Evolutionary conservation across 2,329 filamentous ascomycete genomes (phyloP), one percentile per base, ranked within the genome.

Genomic region (Fusarium sp.): DNA sequence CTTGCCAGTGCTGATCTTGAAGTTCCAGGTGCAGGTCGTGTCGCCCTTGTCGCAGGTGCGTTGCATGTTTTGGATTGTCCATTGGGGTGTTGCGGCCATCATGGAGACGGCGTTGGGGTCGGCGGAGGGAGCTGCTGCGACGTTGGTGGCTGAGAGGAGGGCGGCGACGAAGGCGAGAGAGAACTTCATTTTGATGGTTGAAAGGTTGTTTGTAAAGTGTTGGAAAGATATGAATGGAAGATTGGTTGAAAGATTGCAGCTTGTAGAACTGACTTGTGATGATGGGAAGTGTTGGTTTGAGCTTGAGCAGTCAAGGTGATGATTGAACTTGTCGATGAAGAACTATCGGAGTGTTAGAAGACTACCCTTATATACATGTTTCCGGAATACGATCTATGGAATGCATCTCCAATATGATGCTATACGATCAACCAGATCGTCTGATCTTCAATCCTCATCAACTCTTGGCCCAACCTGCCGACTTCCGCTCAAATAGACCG

Each of bases 1-100:
- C 50, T 79, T 78, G 79, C 85, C 85, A 66, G 85, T 82, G 78
- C 85, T 78, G 79, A 86, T 81, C 71, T 76, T 74, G 75, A 87
- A 87, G 69, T 77, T 81, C 82, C 84, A 86, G 75, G 79, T 82
- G 81, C 85, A 87, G 5, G 75, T 69, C 60, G 79, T 80, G 77
- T 86, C 78, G 56, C 70, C 71, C 27, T 68, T 27, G 75, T 82
- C 79, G 80, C 85, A 87, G 69, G 73, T 72, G 68, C 85, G 85
- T 64, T 78, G 78, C 66, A 85, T 73, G 74, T 70, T 64, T 66
- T 82, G 73, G 58, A 87, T 83, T 61, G 82, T 85, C 85, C 84
- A 87, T 65, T 84, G 72, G 2, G 82, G 78, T 34, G 71, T 67
- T 47, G 78, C 66, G 34, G 82, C 81, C 82, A 84, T 85, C 80